Conservation (phyloP, 2,329 filamentous ascomycete species). For the Pleoardoris graminearum region DNA sequence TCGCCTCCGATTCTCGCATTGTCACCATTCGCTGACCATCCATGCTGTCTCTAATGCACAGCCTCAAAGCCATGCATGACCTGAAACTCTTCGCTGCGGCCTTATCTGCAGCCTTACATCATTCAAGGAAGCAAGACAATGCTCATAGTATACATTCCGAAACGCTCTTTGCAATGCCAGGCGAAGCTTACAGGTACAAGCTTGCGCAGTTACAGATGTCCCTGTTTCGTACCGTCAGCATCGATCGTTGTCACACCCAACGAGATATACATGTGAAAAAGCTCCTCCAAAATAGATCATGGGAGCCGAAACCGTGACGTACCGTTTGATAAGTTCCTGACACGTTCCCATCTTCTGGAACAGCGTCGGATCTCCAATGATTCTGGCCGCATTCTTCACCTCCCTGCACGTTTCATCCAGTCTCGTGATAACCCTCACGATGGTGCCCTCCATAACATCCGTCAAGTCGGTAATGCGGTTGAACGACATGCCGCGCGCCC, state of each 20-base stretch:
- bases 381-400: constrained; percentile 93
- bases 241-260: constrained; percentile 4
- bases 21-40: not conserved
- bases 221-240: constrained; percentile 34
- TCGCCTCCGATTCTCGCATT: not conserved
- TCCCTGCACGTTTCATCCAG: constrained; percentile 96
- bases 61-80: not conserved
- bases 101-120: not conserved
- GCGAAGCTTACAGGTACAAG: constrained; percentile 40
- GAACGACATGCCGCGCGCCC: constrained; percentile 97
- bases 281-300: not conserved
- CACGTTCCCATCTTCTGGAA: constrained; percentile 97
- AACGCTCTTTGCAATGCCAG: constrained; percentile 5
- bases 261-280: constrained; percentile 8
- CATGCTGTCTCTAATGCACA: not conserved
- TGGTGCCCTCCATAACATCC: constrained; percentile 95
- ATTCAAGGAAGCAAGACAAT: not conserved
- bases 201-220: constrained; percentile 48
- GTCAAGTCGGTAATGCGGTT: constrained; percentile 96
- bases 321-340: constrained; percentile 96
- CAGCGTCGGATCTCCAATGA: constrained; percentile 90
- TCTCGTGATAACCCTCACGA: constrained; percentile 90
- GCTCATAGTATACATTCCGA: not conserved
- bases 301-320: constrained; percentile 57
- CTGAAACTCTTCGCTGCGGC: not conserved